Evolutionary conservation across 192 early-diverging fungal species (phyloP), one percentile per base, ranked within the genome.

Genomic region (Coemansia sp.): DNA sequence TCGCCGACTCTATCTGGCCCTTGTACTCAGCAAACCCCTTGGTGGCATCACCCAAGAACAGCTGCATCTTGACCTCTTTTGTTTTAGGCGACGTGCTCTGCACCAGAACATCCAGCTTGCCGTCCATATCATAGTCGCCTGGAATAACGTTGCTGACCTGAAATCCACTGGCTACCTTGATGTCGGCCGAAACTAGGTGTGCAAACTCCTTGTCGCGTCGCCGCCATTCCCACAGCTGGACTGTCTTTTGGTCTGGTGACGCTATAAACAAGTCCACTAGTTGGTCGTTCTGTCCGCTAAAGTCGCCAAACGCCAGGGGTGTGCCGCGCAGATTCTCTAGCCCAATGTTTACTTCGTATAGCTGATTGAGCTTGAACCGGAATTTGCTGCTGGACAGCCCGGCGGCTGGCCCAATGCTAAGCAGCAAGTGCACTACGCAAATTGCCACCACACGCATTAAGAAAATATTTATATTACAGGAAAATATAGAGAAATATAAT

Each of bases 61-160:
- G 61, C 45, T 85, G 73, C 89, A 95, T 90, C 27, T 72, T 65
- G 9, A 91, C 70, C 40, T 89, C 84, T 6, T 41, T 62, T 72
- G 59, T 64, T 68, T 37, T 67, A 62, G 40, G 76, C 68, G 37
- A 67, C 51, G 64, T 84, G 84, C 25, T 89, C 89, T 94, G 90
- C 9, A 95, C 71, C 10, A 98, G 76, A 5, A 96, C 47, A 80
- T 98, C 96, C 47, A 96, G 67, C 17, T 89, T 82, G 6, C 94
- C 96, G 73, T 98, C 96, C 69, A 92, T 90, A 65, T 96, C 91
- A 56, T 87, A 98, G 70, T 98, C 96, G 40, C 91, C 92, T 2
- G 93, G 88, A 20, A 96, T 80, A 24, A 94, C 86, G 64, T 92
- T 94, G 58, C 86, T 89, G 40, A 91, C 88, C 4, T 86, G 65